Conservation (phyloP, 2,329 filamentous ascomycete species). For the Ilyonectria robusta region DNA sequence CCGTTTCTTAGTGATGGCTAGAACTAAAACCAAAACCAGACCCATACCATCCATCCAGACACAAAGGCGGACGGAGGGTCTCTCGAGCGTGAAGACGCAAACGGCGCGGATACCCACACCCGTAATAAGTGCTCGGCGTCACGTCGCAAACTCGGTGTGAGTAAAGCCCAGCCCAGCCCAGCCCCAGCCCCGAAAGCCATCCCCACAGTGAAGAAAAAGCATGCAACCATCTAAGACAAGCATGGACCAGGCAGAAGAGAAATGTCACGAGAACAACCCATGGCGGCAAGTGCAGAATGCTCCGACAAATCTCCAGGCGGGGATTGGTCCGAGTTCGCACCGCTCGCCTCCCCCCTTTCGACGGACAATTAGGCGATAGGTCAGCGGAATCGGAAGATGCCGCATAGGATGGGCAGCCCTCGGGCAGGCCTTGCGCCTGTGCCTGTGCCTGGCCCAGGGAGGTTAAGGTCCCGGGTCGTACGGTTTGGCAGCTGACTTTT, state of each 20-base stretch:
- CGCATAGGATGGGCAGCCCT: constrained; percentile 30
- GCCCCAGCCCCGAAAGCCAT: constrained; percentile 1
- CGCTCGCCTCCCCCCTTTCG: constrained; percentile 26
- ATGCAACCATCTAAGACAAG: constrained; percentile 18
- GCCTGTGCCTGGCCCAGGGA: constrained; percentile 26
- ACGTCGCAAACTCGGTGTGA: constrained; percentile 1
- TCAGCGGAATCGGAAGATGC: constrained; percentile 42
- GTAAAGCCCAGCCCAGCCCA: neutral
- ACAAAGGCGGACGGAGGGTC: neutral
- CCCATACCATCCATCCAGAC: neutral
- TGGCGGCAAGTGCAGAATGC: constrained; percentile 32
- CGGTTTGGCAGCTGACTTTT: constrained; percentile 42
- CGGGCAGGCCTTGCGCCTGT: constrained; percentile 1
- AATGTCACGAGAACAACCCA: constrained; percentile 33
- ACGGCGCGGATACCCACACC: constrained; percentile 8
- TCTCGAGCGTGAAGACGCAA: neutral
- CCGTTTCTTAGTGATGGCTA: constrained; percentile 4
- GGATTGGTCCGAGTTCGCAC: constrained; percentile 48
- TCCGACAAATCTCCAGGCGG: constrained; percentile 38
- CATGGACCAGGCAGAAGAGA: constrained; percentile 13
- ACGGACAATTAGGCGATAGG: constrained; percentile 38
- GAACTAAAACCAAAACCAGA: constrained; percentile 4
- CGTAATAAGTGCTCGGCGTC: neutral
- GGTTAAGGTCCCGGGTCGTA: constrained; percentile 36
- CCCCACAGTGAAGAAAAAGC: constrained; percentile 17